Percentiles rank a stretch among this genome's conserved stretches.
phyloP scores from a whole-genome alignment of 371 early-diverging fungal species.

The Massospora cicadina region DNA sequence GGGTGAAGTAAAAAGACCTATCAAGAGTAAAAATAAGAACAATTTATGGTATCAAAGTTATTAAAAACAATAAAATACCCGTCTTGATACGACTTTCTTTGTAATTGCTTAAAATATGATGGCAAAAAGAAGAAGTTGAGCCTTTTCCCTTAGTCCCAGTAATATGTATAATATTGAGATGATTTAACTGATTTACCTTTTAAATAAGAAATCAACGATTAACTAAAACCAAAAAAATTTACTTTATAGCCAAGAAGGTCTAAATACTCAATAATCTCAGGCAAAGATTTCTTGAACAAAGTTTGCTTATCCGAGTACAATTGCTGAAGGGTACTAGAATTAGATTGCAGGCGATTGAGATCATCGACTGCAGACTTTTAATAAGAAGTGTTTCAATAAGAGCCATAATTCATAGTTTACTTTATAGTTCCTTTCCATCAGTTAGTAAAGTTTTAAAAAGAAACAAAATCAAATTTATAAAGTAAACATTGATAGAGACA shows the following conservation, averaged over 20 bases:
- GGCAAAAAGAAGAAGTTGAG: constrained; percentile 52
- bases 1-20: constrained; percentile 81
- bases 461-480: too few species aligned
- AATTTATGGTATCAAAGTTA: not conserved
- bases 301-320: constrained; percentile 47
- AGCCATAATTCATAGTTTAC: not conserved
- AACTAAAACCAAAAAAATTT: not conserved
- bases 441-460: too few species aligned
- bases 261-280: constrained; percentile 50
- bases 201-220: not conserved
- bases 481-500: too few species aligned
- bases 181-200: constrained; percentile 37
- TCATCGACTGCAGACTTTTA: constrained; percentile 58
- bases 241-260: constrained; percentile 43
- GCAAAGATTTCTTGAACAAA: constrained; percentile 44
- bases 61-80: constrained; percentile 17
- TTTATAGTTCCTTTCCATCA: not conserved
- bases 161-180: constrained; percentile 59
- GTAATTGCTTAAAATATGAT: constrained; percentile 36
- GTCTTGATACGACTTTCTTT: constrained; percentile 30
- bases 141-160: constrained; percentile 84
- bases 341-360: constrained; percentile 64
- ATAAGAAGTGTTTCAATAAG: not conserved
- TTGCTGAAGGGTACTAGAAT: constrained; percentile 53
- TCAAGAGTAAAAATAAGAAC: not conserved